These are phyloP conservation scores for Orobanche coerulescens DNA, from an alignment of 257 asterid genomes.

Conservation along the genomic window DNA sequence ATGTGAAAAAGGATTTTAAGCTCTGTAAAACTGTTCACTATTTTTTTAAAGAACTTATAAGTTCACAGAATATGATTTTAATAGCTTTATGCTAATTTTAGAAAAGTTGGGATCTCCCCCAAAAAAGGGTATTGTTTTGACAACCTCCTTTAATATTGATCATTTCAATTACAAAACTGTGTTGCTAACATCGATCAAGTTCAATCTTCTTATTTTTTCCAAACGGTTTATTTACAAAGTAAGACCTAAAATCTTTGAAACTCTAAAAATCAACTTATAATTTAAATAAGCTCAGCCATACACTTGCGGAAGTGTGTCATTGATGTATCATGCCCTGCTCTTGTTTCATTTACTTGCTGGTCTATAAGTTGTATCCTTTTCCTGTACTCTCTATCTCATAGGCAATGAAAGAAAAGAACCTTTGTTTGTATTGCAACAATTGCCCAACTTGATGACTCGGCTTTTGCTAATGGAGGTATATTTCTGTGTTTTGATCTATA, in stretches of 20 bases:
- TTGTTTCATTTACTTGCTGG: not conserved
- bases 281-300: not conserved
- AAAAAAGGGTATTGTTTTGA: not conserved
- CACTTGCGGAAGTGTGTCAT: not conserved
- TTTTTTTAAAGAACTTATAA: not conserved
- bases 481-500: conserved; percentile 18
- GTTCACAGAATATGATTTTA: not conserved
- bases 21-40: not conserved
- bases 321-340: not conserved
- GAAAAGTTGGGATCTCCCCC: not conserved
- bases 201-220: not conserved
- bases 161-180: not conserved
- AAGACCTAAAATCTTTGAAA: not conserved
- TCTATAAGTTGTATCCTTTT: conserved; percentile 4
- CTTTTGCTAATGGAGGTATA: conserved; percentile 11
- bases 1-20: no score
- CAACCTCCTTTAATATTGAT: not conserved
- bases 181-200: no score
- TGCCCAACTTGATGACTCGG: conserved; percentile 4
- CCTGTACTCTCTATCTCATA: not conserved
- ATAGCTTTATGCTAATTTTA: not conserved
- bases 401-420: not conserved
- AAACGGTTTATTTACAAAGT: not conserved
- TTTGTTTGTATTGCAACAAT: not conserved
- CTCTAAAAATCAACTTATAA: not conserved